Evolutionary conservation across 495 filamentous ascomycete genomes (phyloP), one percentile per base, ranked within the genome.

Genomic region (Aspergillus panamensis): DNA sequence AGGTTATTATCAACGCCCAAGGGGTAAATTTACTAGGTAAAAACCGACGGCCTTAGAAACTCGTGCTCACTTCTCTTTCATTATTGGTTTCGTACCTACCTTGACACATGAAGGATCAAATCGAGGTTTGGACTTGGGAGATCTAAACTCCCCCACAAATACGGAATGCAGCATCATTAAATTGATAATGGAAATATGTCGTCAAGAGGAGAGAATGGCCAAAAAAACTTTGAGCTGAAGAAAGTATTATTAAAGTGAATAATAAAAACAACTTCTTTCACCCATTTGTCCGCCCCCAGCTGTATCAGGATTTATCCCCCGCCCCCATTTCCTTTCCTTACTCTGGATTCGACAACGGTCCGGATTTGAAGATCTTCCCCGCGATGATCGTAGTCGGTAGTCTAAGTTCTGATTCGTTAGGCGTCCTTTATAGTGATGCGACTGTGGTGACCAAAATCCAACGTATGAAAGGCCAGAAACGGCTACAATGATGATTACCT

Each of bases 281-380:
- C 25, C 33, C 9, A 21, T 32, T 25, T 20, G 31, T 30, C 51
- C 17, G 35, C 16, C 29, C 14, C 52, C 39, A n/a, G 25, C 25
- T 25, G 25, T 25, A 25, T 25, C 25, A 2, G 25, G 25, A 25
- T 25, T 25, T 25, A 25, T 25, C 25, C 25, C 25, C 25, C 25
- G 25, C 25, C 2, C 25, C 5, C 25, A 25, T 5, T 25, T 25
- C 25, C n/a, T 45, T 20, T 20, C 19, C 42, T 6, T 20, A 2
- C 25, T 25, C 2, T 25, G 25, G 2, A 25, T 21, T 7, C 42
- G 17, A 21, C n/a, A 45, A 45, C 42, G 40, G 40, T 16, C 40
- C 17, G 17, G 37, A 45, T 37, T 45, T 39, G 59, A 57, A 52
- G 53, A 61, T 61, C 59, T 56, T 61, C 53, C 59, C 53, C 53